Conservation (phyloP, 2,329 filamentous ascomycete species). For the Ilyonectria robusta region DNA sequence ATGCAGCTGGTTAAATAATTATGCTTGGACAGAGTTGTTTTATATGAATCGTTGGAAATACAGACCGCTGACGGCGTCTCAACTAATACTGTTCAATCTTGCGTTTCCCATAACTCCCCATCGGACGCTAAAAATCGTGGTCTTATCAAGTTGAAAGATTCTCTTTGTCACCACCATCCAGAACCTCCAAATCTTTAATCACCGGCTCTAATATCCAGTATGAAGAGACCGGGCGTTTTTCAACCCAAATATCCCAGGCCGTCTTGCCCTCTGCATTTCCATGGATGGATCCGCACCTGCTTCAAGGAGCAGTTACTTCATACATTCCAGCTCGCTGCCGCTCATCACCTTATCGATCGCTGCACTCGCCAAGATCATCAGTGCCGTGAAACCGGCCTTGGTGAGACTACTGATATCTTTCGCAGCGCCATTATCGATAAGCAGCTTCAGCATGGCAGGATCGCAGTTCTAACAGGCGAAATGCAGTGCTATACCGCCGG, state of each 20-base stretch:
- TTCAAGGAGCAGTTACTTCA: constrained; percentile 7
- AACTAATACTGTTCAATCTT: too few relatives aligned
- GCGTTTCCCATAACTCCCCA: too few relatives aligned
- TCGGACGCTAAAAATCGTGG: too few relatives aligned
- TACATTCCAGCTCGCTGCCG: not conserved
- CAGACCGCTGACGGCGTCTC: too few relatives aligned
- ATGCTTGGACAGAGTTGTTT: too few relatives aligned
- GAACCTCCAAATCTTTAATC: too few relatives aligned
- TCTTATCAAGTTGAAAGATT: too few relatives aligned
- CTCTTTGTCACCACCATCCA: not conserved
- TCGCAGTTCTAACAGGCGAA: constrained; percentile 18
- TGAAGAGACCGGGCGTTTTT: not conserved
- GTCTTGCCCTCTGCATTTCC: not conserved
- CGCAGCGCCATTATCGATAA: constrained; percentile 7
- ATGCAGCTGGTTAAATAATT: too few relatives aligned
- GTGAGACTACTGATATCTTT: constrained; percentile 9
- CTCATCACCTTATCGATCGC: not conserved
- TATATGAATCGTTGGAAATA: too few relatives aligned
- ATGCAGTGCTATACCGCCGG: constrained; percentile 9
- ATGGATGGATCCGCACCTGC: not conserved
- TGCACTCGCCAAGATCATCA: constrained; percentile 14
- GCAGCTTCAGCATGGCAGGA: not conserved
- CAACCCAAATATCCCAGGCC: not conserved
- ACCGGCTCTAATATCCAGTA: too few relatives aligned
- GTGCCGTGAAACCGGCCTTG: constrained; percentile 4